Percentiles rank a stretch among this genome's conserved stretches.
phyloP scores from a whole-genome alignment of 2,329 filamentous ascomycete genomes.

The Penicillium capsulatum region DNA sequence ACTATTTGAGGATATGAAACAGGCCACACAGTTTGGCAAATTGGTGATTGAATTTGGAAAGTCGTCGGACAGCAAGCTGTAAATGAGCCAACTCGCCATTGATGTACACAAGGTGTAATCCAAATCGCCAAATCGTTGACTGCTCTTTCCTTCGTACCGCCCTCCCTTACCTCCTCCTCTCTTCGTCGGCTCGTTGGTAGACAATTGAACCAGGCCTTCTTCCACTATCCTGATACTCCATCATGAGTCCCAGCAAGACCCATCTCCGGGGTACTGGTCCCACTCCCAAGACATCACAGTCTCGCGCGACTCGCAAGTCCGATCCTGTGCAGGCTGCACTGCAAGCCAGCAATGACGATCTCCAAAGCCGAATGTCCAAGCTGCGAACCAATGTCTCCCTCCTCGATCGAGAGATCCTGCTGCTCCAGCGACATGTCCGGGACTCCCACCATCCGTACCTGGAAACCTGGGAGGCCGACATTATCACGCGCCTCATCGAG shows the following conservation, averaged over 20 bases:
- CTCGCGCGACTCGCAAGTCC: too few species aligned
- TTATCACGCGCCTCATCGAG: slow-evolving; percentile 35
- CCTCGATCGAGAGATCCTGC: slow-evolving; percentile 25
- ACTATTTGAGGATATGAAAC: slow-evolving; percentile 84
- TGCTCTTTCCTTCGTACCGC: too few species aligned
- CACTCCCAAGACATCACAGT: neutral
- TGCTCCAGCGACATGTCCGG: slow-evolving; percentile 26
- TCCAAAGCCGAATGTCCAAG: slow-evolving; percentile 24
- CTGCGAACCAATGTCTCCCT: slow-evolving; percentile 17
- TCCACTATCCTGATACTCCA: too few species aligned
- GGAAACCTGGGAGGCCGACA: slow-evolving; percentile 34
- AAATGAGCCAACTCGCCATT: slow-evolving; percentile 9
- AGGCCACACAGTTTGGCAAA: slow-evolving; percentile 85
- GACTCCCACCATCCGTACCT: slow-evolving; percentile 26
- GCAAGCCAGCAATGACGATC: slow-evolving; percentile 24
- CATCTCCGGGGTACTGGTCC: neutral
- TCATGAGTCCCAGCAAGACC: too few species aligned
- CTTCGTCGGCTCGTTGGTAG: too few species aligned
- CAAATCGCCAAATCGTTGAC: too few species aligned
- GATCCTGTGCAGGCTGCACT: slow-evolving; percentile 23
- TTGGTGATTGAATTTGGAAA: slow-evolving; percentile 69
- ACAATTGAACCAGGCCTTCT: too few species aligned
- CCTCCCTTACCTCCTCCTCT: too few species aligned
- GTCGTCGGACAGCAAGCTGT: slow-evolving; percentile 38
- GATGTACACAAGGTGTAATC: too few species aligned